Evolutionary conservation across 441 rosid species (phyloP), one percentile per base, ranked within the genome.

Genomic region (Lepidium campestre): DNA sequence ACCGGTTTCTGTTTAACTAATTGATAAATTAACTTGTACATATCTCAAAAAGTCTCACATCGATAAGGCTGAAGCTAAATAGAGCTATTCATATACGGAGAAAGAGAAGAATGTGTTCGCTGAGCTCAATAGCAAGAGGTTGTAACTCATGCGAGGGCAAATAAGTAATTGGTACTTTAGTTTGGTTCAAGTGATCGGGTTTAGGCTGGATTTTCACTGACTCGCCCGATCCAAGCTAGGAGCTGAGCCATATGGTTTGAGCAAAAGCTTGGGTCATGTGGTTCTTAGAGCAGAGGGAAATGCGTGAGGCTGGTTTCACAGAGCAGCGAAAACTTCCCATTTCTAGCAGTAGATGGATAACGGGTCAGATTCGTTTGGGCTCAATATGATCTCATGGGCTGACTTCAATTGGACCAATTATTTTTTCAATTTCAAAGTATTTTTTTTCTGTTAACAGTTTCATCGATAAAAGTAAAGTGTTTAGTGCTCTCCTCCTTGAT

Each of bases 301-400:
- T 39, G 44, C 44, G 44, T 39, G 14, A 39, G 44, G 44, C 17
- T 39, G 44, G 44, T 39, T 39, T 39, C 9, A 39, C 17, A 39
- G 44, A 39, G 35, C 57, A 52, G 52, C 75, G 77, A 65, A 4
- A 3, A 44, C 65, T 12, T 60, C 53, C 41, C 29, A n/a, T 8
- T 44, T 8, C 18, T 7, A 18, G 31, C 42, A 11, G 31, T 60
- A 42, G 42, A 32, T 45, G 54, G 54, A 44, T 60, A 3, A 45
- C 54, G 32, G 12, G 39, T 44, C 15, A 18, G 52, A 18, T 46
- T 34, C 11, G 2, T 0, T 20, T 41, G 52, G 52, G 65, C 13
- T 11, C 39, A 18, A 4, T 17, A 17, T 44, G 41, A 31, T 0
- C n/a, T 3, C 31, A 12, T 60, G 41, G 41, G 13, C 40, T 18